These are phyloP conservation scores for Musa balbisiana DNA, from an alignment of 202 grass and related monocot species.

Conservation along the genomic window DNA sequence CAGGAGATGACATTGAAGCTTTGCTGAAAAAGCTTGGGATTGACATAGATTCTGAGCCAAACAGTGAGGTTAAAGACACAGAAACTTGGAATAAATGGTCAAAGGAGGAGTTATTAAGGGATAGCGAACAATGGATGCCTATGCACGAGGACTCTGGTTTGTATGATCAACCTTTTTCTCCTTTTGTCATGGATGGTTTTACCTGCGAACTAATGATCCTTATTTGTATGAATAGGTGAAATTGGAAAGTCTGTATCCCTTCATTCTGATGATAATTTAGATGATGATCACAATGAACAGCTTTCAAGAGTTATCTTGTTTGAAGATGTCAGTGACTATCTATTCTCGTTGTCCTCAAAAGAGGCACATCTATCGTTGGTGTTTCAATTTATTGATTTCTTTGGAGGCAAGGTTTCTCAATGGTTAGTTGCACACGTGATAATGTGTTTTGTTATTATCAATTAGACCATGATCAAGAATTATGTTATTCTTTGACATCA, in stretches of 20 bases:
- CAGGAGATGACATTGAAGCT: conserved; percentile 67
- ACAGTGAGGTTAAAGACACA: conserved; percentile 83
- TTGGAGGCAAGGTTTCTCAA: conserved; percentile 73
- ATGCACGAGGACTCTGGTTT: conserved; percentile 66
- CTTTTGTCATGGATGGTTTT: conserved; percentile 18
- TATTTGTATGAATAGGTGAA: conserved; percentile 16
- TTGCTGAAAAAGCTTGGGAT: conserved; percentile 92
- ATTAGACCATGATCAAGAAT: neutral
- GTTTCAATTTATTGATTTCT: conserved; percentile 97
- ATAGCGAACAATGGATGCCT: conserved; percentile 86
- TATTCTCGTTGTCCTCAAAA: conserved; percentile 86
- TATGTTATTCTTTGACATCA: neutral
- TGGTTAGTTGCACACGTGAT: conserved; percentile 43
- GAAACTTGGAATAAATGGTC: conserved; percentile 95
- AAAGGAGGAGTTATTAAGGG: conserved; percentile 60
- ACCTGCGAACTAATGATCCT: conserved; percentile 3
- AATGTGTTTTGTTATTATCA: conserved; percentile 4
- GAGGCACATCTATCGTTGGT: conserved; percentile 75
- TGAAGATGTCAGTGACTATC: conserved; percentile 74
- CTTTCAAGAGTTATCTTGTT: conserved; percentile 93
- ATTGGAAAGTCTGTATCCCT: conserved; percentile 20
- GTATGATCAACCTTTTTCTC: neutral
- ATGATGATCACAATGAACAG: conserved; percentile 51
- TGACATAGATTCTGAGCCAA: conserved; percentile 63
- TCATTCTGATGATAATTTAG: conserved; percentile 33